Conservation (phyloP, 805 yeast species). For the Candida quercuum region DNA sequence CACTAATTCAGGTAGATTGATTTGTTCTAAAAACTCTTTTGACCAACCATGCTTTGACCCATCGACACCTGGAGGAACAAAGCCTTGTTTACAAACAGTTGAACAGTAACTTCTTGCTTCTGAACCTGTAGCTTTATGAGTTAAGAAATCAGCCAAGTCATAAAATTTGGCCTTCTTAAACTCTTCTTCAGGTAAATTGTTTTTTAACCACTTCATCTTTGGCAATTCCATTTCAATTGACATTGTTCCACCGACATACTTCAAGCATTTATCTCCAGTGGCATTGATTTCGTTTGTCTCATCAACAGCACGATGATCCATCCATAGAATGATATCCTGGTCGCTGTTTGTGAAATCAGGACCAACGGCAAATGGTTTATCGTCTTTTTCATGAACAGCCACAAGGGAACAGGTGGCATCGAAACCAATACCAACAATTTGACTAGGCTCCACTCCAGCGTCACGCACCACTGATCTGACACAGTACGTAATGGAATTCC, state of each 20-base stretch:
- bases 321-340: slow-evolving; percentile 91
- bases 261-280: slow-evolving; percentile 71
- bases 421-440: slow-evolving; percentile 84
- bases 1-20: slow-evolving; percentile 73
- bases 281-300: slow-evolving; percentile 81
- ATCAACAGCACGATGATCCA: slow-evolving; percentile 91
- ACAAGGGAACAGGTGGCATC: slow-evolving; percentile 97
- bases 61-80: slow-evolving; percentile 89
- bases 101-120: slow-evolving; percentile 89
- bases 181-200: slow-evolving; percentile 60
- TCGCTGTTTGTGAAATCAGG: slow-evolving; percentile 72
- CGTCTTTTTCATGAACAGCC: slow-evolving; percentile 59
- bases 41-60: slow-evolving; percentile 89
- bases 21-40: slow-evolving; percentile 57
- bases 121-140: slow-evolving; percentile 83
- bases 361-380: slow-evolving; percentile 81
- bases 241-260: slow-evolving; percentile 96
- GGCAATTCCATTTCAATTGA: slow-evolving; percentile 98
- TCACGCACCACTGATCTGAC: slow-evolving; percentile 71
- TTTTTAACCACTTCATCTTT: slow-evolving; percentile 93
- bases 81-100: slow-evolving; percentile 93
- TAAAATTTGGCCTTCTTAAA: slow-evolving; percentile 71
- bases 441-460: slow-evolving; percentile 60
- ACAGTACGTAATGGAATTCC: slow-evolving; percentile 84
- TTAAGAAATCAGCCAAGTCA: slow-evolving; percentile 87